Conservation (phyloP, 129 eudicot genomes). For the Artemisia tridentata region DNA sequence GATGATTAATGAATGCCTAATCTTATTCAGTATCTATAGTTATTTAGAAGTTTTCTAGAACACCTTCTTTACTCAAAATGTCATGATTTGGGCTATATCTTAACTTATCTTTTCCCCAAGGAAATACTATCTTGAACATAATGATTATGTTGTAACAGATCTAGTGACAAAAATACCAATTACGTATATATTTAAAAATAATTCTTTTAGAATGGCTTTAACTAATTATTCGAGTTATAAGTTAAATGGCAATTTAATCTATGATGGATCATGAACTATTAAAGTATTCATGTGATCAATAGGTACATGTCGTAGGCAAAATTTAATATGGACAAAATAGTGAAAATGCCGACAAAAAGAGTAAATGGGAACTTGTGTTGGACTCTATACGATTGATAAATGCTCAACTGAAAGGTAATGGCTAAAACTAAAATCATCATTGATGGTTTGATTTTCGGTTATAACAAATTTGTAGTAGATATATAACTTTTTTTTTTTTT, state of each 20-base stretch:
- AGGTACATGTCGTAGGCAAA: not conserved
- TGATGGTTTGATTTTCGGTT: constrained; percentile 19
- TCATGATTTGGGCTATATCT: constrained; percentile 8
- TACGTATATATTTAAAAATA: not conserved
- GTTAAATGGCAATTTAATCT: too few relatives aligned
- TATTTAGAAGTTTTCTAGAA: too few relatives aligned
- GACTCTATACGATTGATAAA: constrained; percentile 7
- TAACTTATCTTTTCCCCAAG: constrained; percentile 15
- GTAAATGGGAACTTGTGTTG: constrained; percentile 4
- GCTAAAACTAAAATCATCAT: constrained; percentile 30
- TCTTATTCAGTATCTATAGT: too few relatives aligned
- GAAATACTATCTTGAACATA: constrained; percentile 19
- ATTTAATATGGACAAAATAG: not conserved
- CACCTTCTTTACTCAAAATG: not conserved
- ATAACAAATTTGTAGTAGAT: constrained; percentile 31
- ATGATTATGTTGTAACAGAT: constrained; percentile 25
- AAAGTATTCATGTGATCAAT: too few relatives aligned
- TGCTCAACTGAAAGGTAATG: constrained; percentile 17
- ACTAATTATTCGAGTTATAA: too few relatives aligned
- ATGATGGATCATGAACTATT: too few relatives aligned
- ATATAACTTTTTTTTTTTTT: too few relatives aligned
- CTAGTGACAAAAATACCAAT: not conserved
- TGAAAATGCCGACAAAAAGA: not conserved
- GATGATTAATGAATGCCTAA: too few relatives aligned
- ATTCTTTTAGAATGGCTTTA: too few relatives aligned